A percentile compares a stretch with the other conserved stretches of the same genome.
Evolutionary conservation across 225 moss, liverwort and hornwort species (phyloP).

Genomic region (Marchantia polymorpha): DNA sequence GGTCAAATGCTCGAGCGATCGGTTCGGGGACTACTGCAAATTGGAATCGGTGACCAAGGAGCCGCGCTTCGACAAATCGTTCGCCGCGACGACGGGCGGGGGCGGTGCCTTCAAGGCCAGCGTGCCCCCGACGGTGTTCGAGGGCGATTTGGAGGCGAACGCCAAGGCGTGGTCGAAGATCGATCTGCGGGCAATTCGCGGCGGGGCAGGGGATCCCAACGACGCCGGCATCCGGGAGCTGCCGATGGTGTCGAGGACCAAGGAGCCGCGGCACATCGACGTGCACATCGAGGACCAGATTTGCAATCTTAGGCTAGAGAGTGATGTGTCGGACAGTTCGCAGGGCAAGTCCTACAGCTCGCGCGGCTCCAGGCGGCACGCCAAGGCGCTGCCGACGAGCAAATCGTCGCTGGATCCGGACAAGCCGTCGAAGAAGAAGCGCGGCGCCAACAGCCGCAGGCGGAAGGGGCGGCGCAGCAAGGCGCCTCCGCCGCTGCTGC

Average conservation of each 20-base stretch:
- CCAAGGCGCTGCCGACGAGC: conserved; percentile 16
- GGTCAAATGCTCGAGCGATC: conserved; percentile 37
- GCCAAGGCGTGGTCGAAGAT: conserved; percentile 52
- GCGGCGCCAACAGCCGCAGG: conserved; percentile 24
- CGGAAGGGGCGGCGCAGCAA: conserved; percentile 31
- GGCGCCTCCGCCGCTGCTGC: conserved; percentile 41
- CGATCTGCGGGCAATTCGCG: conserved; percentile 25
- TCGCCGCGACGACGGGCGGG: not conserved
- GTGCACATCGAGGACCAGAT: conserved; percentile 45
- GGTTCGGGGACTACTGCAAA: conserved; percentile 38
- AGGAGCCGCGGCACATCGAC: conserved; percentile 36
- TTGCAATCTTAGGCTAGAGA: conserved; percentile 47
- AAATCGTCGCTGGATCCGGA: conserved; percentile 28
- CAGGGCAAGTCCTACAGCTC: conserved; percentile 30
- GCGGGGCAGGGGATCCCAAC: conserved; percentile 20
- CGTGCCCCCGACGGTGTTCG: conserved; percentile 13
- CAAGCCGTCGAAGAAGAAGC: conserved; percentile 34
- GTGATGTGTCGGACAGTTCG: conserved; percentile 45
- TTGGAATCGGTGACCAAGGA: conserved; percentile 26
- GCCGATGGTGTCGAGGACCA: conserved; percentile 28
- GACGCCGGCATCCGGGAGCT: conserved; percentile 33
- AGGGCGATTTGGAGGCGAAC: conserved; percentile 37
- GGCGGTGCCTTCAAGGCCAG: conserved; percentile 25
- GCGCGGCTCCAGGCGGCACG: conserved; percentile 23
- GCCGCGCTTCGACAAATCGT: conserved; percentile 29